These are phyloP conservation scores for Fonsecaea multimorphosa DNA, from an alignment of 2,329 filamentous ascomycete species.

Conservation along the genomic window DNA sequence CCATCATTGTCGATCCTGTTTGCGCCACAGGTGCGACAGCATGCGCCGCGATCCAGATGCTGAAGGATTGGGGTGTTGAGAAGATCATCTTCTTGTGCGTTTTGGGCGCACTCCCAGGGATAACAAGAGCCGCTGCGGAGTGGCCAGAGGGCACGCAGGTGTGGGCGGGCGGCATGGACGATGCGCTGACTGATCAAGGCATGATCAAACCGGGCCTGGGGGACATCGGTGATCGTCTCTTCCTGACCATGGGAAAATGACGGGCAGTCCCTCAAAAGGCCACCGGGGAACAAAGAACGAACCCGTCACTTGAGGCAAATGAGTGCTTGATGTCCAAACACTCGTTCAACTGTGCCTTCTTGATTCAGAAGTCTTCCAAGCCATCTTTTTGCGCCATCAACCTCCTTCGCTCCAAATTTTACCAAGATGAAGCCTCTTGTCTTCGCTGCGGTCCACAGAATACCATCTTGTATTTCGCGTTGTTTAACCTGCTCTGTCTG, in stretches of 20 bases:
- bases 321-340: slow-evolving; percentile 81
- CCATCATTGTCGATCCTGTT: slow-evolving; percentile 87
- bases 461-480: slow-evolving; percentile 62
- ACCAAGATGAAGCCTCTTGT: slow-evolving; percentile 85
- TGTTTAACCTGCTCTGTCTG: slow-evolving; percentile 45
- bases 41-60: slow-evolving; percentile 84
- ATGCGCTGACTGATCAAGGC: slow-evolving; percentile 73
- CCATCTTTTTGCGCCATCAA: slow-evolving; percentile 83
- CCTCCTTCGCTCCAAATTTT: slow-evolving; percentile 83
- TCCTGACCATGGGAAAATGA: slow-evolving; percentile 84
- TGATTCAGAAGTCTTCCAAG: slow-evolving; percentile 74
- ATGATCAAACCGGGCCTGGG: slow-evolving; percentile 92
- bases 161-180: slow-evolving; percentile 82
- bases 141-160: slow-evolving; percentile 69
- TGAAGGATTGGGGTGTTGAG: slow-evolving; percentile 90
- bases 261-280: not conserved
- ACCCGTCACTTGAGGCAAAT: slow-evolving; percentile 70
- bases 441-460: slow-evolving; percentile 82
- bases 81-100: slow-evolving; percentile 77
- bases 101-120: slow-evolving; percentile 73
- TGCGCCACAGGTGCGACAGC: slow-evolving; percentile 93
- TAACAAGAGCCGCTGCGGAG: slow-evolving; percentile 72
- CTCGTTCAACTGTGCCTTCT: slow-evolving; percentile 72
- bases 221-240: slow-evolving; percentile 88
- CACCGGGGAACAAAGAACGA: not conserved